A percentile compares a stretch with the other conserved stretches of the same genome.
Evolutionary conservation across 805 yeast genomes (phyloP).

Genomic region (Myxozyma neglecta): DNA sequence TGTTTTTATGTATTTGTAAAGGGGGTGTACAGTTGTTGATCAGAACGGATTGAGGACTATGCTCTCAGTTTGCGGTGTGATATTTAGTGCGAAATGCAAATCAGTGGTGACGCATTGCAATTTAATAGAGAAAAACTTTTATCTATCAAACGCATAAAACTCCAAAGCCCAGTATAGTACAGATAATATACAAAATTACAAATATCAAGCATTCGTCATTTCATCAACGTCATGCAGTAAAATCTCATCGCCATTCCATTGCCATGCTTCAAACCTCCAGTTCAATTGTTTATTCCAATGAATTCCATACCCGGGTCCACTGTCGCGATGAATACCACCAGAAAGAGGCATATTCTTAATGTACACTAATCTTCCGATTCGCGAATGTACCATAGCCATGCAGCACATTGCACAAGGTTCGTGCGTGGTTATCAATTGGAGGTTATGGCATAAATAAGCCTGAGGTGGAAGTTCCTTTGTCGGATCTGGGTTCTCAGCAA

Average conservation of each 20-base stretch:
- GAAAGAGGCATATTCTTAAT: slow-evolving; percentile 50
- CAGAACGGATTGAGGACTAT: too few relatives aligned
- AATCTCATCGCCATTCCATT: slow-evolving; percentile 52
- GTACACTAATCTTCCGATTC: slow-evolving; percentile 70
- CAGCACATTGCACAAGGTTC: slow-evolving; percentile 97
- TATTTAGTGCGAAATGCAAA: too few relatives aligned
- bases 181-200: too few relatives aligned
- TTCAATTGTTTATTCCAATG: slow-evolving; percentile 76
- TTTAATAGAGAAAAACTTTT: too few relatives aligned
- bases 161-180: too few relatives aligned
- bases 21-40: too few relatives aligned
- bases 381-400: slow-evolving; percentile 93
- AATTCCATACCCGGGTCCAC: slow-evolving; percentile 70
- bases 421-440: slow-evolving; percentile 82
- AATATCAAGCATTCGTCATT: slow-evolving; percentile 12
- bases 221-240: slow-evolving; percentile 17
- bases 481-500: background rate
- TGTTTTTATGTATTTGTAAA: background rate
- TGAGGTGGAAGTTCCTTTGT: slow-evolving; percentile 3
- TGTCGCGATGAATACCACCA: slow-evolving; percentile 55
- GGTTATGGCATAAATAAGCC: slow-evolving; percentile 69
- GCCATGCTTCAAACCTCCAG: slow-evolving; percentile 85
- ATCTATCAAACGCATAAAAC: too few relatives aligned
- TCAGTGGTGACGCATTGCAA: too few relatives aligned
- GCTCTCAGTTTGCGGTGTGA: too few relatives aligned